These are phyloP conservation scores for Stellera chamaejasme DNA, from an alignment of 345 rosid genomes.

Conservation along the genomic window DNA sequence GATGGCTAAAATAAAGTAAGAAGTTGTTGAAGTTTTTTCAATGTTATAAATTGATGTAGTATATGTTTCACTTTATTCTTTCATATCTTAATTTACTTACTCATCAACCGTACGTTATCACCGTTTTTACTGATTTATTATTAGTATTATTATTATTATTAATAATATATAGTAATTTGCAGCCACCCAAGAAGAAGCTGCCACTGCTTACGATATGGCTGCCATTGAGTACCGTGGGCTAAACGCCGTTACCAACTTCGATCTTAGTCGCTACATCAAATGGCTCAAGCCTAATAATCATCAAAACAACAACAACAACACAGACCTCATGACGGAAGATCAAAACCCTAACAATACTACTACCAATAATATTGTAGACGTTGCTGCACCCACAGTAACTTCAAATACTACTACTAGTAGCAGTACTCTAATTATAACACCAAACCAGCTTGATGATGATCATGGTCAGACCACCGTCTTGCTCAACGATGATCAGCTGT, in stretches of 20 bases:
- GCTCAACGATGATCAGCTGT: constrained; percentile 9
- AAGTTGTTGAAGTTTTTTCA: too few relatives aligned
- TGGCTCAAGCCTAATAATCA: constrained; percentile 16
- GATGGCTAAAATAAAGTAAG: too few relatives aligned
- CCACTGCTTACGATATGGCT: constrained; percentile 75
- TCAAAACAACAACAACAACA: too few relatives aligned
- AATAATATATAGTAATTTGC: too few relatives aligned
- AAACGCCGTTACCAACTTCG: constrained; percentile 86
- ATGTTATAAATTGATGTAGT: too few relatives aligned
- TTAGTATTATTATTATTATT: too few relatives aligned
- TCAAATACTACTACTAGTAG: too few relatives aligned
- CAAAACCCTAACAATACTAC: constrained; percentile 8
- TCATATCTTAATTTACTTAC: neutral
- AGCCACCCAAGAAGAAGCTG: constrained; percentile 98
- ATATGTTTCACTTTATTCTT: neutral
- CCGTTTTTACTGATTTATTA: too few relatives aligned
- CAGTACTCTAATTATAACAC: neutral
- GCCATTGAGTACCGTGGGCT: constrained; percentile 84
- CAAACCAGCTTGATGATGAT: too few relatives aligned
- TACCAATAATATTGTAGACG: too few relatives aligned
- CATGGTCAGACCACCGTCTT: constrained; percentile 14
- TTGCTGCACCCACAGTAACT: too few relatives aligned
- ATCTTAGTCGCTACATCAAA: constrained; percentile 68
- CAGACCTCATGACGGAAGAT: neutral
- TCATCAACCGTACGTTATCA: too few relatives aligned